phyloP scores from a whole-genome alignment of 306 rosid species.

The Castanea mollissima region DNA sequence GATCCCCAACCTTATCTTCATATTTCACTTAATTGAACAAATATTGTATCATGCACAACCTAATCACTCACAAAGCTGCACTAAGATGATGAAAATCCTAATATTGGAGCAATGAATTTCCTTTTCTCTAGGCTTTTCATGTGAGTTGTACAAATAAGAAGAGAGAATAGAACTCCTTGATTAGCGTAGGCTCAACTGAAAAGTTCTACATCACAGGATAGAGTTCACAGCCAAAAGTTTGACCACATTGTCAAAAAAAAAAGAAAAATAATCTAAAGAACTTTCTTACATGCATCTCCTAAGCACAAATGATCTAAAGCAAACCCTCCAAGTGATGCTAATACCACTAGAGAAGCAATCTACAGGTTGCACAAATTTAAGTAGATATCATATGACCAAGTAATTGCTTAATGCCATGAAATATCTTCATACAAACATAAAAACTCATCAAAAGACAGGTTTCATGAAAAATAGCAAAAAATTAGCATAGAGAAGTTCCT shows the following conservation, averaged over 20 bases:
- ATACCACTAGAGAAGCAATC: too few relatives aligned
- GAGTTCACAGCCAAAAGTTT: not conserved
- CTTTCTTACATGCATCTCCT: constrained; percentile 6
- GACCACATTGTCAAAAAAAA: not conserved
- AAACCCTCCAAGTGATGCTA: too few relatives aligned
- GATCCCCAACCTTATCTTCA: not conserved
- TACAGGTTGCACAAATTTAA: not conserved
- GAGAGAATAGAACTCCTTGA: not conserved
- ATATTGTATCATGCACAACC: not conserved
- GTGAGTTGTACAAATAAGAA: not conserved
- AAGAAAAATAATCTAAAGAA: constrained; percentile 12
- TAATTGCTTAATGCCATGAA: not conserved
- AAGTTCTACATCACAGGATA: constrained; percentile 1
- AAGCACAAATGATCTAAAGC: not conserved
- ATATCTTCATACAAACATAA: not conserved
- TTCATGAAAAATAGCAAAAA: not conserved
- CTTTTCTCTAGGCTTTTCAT: not conserved
- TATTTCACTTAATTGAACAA: not conserved
- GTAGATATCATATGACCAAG: not conserved
- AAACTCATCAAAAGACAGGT: not conserved
- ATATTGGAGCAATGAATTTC: not conserved
- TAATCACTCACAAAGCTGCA: not conserved
- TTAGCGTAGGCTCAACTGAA: not conserved
- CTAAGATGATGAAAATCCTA: not conserved
- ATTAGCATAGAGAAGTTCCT: not conserved